Evolutionary conservation across 2,329 filamentous ascomycete genomes (phyloP).

Genomic region (Magnaporthales sp.): DNA sequence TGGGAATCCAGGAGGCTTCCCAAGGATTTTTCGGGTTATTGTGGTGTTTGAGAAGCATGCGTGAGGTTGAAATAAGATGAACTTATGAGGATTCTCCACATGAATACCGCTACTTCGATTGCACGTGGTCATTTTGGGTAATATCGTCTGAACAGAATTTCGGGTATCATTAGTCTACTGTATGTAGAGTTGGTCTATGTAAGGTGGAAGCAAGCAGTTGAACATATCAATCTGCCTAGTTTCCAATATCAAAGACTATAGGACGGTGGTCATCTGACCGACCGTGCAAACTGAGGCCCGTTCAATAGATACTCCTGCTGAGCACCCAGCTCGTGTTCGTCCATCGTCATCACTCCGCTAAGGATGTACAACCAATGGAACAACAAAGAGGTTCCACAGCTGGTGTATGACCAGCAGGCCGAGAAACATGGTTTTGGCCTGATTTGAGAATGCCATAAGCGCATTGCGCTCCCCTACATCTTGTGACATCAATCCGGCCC

Average conservation of each 20-base stretch:
- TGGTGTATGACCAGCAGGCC: background rate
- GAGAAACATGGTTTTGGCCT: background rate
- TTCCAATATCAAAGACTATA: background rate
- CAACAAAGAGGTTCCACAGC: conserved; percentile 1
- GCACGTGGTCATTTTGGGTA: background rate
- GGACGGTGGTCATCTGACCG: background rate
- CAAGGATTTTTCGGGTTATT: background rate
- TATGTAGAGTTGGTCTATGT: background rate
- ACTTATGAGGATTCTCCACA: background rate
- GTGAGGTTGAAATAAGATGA: background rate
- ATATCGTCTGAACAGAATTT: background rate
- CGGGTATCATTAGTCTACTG: background rate
- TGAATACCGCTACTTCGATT: background rate
- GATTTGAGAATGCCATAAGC: background rate
- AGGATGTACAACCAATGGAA: background rate
- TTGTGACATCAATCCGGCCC: background rate
- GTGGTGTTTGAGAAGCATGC: background rate
- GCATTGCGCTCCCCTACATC: background rate
- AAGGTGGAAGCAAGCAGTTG: background rate
- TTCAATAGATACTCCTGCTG: background rate
- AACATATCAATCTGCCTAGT: background rate
- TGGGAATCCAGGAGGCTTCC: background rate
- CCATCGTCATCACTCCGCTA: background rate
- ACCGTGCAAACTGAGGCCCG: background rate
- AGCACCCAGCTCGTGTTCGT: background rate